These are phyloP conservation scores for Aphanoascus verrucosus DNA, from an alignment of 2,329 filamentous ascomycete species.

Conservation along the genomic window DNA sequence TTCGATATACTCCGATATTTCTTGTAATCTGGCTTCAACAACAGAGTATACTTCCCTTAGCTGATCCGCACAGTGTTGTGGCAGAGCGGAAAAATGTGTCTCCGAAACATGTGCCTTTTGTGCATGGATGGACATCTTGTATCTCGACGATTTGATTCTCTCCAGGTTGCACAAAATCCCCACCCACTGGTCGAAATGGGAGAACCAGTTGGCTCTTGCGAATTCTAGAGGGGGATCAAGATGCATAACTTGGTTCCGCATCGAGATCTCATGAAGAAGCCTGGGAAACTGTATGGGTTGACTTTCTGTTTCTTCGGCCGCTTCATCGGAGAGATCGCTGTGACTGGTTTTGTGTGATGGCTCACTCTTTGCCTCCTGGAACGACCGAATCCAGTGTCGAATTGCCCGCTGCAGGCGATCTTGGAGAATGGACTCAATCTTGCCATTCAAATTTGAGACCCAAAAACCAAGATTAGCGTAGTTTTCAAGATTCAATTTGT, in stretches of 20 bases:
- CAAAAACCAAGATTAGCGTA: conserved; percentile 87
- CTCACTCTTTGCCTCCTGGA: conserved; percentile 48
- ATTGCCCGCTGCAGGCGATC: conserved; percentile 77
- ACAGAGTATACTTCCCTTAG: conserved; percentile 70
- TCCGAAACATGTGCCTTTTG: conserved; percentile 31
- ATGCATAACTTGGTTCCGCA: conserved; percentile 96
- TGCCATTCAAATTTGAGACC: conserved; percentile 76
- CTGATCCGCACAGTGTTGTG: conserved; percentile 67
- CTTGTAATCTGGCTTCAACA: conserved; percentile 69
- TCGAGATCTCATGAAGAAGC: conserved; percentile 83
- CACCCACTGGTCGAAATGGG: conserved; percentile 86
- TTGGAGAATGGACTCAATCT: conserved; percentile 70
- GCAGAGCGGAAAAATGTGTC: conserved; percentile 69
- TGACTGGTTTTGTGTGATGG: conserved; percentile 18
- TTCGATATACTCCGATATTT: conserved; percentile 78
- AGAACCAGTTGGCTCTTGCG: conserved; percentile 85
- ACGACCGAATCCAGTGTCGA: conserved; percentile 74
- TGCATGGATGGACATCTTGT: conserved; percentile 67
- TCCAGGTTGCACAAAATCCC: conserved; percentile 83
- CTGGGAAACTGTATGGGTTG: conserved; percentile 32
- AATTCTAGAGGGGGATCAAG: conserved; percentile 87
- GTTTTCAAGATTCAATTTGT: conserved; percentile 91
- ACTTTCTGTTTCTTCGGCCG: conserved; percentile 23
- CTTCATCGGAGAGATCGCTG: conserved; percentile 15
- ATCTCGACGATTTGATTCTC: conserved; percentile 88